phyloP scores from a whole-genome alignment of 164 flowering plant genomes.

The Stephania cephalantha region DNA sequence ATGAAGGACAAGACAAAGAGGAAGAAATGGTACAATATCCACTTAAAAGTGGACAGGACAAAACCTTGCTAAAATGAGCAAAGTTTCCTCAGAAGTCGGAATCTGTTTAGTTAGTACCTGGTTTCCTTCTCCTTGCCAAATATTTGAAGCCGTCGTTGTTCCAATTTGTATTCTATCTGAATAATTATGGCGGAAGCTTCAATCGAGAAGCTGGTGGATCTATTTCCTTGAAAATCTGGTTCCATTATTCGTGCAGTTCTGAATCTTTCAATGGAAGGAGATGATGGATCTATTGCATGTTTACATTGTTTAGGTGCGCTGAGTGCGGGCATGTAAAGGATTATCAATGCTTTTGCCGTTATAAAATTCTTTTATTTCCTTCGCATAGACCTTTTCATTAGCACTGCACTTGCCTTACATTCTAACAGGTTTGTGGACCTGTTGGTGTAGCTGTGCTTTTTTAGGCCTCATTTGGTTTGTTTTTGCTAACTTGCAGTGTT shows the following conservation, averaged over 20 bases:
- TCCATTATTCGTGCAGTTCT: neutral
- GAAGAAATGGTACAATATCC: slow-evolving; percentile 89
- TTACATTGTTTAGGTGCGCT: neutral
- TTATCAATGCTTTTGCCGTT: slow-evolving; percentile 14
- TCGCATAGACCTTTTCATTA: neutral
- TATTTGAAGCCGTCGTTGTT: neutral
- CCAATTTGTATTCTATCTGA: neutral
- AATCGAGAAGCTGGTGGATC: neutral
- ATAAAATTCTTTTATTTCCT: slow-evolving; percentile 11
- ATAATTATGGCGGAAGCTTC: neutral
- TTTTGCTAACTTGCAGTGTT: too few relatives aligned
- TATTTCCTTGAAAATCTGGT: neutral
- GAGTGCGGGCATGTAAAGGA: slow-evolving; percentile 18
- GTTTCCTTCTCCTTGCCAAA: neutral
- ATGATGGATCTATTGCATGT: slow-evolving; percentile 9
- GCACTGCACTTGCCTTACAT: neutral
- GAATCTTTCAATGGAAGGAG: slow-evolving; percentile 1
- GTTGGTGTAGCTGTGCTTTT: neutral
- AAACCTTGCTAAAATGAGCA: slow-evolving; percentile 52
- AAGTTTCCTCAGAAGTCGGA: neutral
- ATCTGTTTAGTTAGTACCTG: neutral
- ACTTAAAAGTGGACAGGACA: slow-evolving; percentile 66
- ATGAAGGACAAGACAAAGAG: slow-evolving; percentile 58
- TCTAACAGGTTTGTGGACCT: neutral
- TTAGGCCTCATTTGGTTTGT: too few relatives aligned